Conservation (phyloP, 129 eudicot genomes). For the Flaveria sonorensis region DNA sequence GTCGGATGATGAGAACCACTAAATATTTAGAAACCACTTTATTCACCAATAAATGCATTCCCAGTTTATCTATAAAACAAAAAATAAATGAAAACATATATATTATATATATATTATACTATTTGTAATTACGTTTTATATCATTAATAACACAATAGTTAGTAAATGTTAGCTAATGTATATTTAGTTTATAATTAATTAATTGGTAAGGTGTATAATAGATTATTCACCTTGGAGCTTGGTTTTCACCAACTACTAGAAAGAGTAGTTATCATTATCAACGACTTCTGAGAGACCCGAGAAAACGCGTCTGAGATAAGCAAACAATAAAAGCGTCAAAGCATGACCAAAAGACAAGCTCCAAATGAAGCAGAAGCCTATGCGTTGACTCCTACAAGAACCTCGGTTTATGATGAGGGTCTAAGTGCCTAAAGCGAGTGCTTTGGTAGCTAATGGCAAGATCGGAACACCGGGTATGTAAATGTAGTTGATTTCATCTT, state of each 20-base stretch:
- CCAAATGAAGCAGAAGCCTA: neutral
- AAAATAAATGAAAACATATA: neutral
- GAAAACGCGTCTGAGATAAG: neutral
- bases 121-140: neutral
- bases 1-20: neutral
- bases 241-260: constrained; percentile 7
- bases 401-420: neutral
- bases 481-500: neutral
- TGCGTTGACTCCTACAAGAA: neutral
- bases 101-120: neutral
- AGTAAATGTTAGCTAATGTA: neutral
- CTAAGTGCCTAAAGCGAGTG: neutral
- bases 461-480: neutral
- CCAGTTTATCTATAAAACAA: neutral
- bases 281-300: neutral
- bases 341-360: neutral
- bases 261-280: neutral
- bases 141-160: neutral
- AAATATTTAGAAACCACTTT: neutral
- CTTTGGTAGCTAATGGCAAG: neutral
- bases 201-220: neutral
- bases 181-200: neutral
- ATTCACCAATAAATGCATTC: neutral
- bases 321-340: neutral
- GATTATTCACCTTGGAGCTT: neutral